A percentile compares a stretch with the other conserved stretches of the same genome.
Conservation (phyloP, 2,329 filamentous ascomycete genomes). For the Fusarium longipes region DNA sequence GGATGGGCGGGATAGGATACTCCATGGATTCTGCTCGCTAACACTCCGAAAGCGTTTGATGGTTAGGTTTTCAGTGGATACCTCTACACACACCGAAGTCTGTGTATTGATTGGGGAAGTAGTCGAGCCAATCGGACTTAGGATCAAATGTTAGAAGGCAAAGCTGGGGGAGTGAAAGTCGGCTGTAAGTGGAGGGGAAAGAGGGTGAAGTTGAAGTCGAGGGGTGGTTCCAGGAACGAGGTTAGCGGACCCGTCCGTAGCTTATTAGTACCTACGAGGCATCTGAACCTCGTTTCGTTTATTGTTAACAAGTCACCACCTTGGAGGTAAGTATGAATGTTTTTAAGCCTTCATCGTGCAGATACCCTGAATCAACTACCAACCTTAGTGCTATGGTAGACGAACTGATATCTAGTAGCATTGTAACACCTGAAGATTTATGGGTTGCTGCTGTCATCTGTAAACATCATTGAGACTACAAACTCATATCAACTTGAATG, state of each 20-base stretch:
- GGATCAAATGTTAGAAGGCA: neutral
- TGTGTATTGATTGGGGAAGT: conserved; percentile 13
- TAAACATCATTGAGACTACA: neutral
- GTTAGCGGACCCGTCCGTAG: conserved; percentile 29
- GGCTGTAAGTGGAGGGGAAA: conserved; percentile 12
- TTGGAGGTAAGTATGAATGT: neutral
- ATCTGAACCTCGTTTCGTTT: conserved; percentile 7
- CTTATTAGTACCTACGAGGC: conserved; percentile 2
- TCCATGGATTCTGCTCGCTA: conserved; percentile 19
- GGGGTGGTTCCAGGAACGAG: conserved; percentile 1
- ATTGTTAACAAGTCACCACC: too few species aligned
- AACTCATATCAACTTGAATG: neutral
- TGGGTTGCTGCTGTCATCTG: too few species aligned
- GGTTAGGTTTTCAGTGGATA: conserved; percentile 14
- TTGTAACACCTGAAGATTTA: neutral
- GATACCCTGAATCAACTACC: too few species aligned
- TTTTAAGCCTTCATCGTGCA: neutral
- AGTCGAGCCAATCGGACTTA: neutral
- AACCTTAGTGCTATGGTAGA: neutral
- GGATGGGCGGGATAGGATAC: conserved; percentile 17
- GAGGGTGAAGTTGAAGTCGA: neutral
- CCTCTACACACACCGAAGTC: conserved; percentile 9
- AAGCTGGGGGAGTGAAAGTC: conserved; percentile 40
- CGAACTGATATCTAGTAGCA: neutral
- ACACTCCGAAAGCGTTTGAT: conserved; percentile 20